Evolutionary conservation across 441 rosid species (phyloP), one percentile per base, ranked within the genome.

Genomic region (Monsonia emarginata): DNA sequence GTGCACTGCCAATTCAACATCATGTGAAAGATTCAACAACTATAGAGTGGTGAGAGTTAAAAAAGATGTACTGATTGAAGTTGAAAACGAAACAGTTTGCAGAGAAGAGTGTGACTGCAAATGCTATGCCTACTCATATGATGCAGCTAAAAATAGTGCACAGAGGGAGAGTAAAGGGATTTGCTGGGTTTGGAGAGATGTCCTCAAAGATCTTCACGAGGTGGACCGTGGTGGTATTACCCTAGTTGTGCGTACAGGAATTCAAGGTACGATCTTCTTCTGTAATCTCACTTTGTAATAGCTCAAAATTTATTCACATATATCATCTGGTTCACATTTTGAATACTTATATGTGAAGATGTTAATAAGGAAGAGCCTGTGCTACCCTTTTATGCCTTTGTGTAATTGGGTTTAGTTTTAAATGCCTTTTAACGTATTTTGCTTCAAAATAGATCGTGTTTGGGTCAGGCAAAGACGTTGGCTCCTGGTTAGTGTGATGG

Each of bases 171-270:
- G 22, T n/a, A 54, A 22, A 9, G 27, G 60, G 11, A 69, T 59
- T 6, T 87, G 96, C 82, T 85, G 84, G 88, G 81, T 85, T 76
- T 89, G 93, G 91, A 57, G 68, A 1, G 78, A 78, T 22, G 80
- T 72, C 40, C 83, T 89, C 0, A 68, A 34, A 0, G 67, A 80
- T 71, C 74, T 84, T 56, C 86, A 80, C 34, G 83, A 86, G 75
- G 77, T 77, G 62, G 80, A 72, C 34, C 66, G 50, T 64, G 75
- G 75, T 27, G 83, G 85, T 24, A 78, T 61, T 32, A 62, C 75
- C 14, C 56, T 87, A 27, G 61, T 64, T 65, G 72, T 85, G 9
- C 84, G 84, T 0, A 75, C 81, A 13, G 64, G 83, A 63, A 68
- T 61, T 62, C 68, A 72, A 79, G 86, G 90, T 85, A 80, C 44